These are phyloP conservation scores for Erysimum cheiri DNA, from an alignment of 441 rosid species.

Conservation along the genomic window DNA sequence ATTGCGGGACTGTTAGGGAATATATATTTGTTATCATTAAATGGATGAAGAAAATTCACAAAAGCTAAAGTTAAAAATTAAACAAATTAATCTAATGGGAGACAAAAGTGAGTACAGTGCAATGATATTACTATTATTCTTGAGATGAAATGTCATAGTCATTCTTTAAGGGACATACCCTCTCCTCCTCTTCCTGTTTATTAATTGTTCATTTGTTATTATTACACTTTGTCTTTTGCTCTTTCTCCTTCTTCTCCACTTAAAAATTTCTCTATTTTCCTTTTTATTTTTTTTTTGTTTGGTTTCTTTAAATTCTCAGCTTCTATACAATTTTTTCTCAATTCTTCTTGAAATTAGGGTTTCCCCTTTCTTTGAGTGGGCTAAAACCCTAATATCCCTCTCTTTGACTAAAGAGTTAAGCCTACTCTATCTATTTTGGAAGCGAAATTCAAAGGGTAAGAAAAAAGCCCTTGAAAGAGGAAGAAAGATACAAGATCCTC, in stretches of 20 bases:
- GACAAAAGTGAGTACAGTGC: slow-evolving; percentile 52
- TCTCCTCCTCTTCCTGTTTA: slow-evolving; percentile 51
- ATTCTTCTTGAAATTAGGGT: slow-evolving; percentile 55
- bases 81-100: slow-evolving; percentile 44
- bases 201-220: slow-evolving; percentile 51
- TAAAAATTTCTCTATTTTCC: slow-evolving; percentile 36
- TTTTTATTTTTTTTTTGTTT: slow-evolving; percentile 36
- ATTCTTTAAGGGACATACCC: slow-evolving; percentile 69
- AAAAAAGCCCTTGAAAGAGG: slow-evolving; percentile 53
- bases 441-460: slow-evolving; percentile 41
- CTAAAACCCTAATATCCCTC: slow-evolving; percentile 43
- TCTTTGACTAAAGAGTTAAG: slow-evolving; percentile 54
- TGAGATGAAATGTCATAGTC: slow-evolving; percentile 76
- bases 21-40: slow-evolving; percentile 37
- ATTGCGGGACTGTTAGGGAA: slow-evolving; percentile 36
- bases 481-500: slow-evolving; percentile 45
- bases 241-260: slow-evolving; percentile 66
- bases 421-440: slow-evolving; percentile 46
- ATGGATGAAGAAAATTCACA: slow-evolving; percentile 44
- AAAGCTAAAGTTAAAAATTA: slow-evolving; percentile 36
- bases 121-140: slow-evolving; percentile 63
- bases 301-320: slow-evolving; percentile 43
- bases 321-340: slow-evolving; percentile 41
- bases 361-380: slow-evolving; percentile 46
- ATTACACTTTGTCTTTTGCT: slow-evolving; percentile 74